Base-by-base conservation (phyloP, 129 eudicot species). In the Helianthus tuberosus region DNA sequence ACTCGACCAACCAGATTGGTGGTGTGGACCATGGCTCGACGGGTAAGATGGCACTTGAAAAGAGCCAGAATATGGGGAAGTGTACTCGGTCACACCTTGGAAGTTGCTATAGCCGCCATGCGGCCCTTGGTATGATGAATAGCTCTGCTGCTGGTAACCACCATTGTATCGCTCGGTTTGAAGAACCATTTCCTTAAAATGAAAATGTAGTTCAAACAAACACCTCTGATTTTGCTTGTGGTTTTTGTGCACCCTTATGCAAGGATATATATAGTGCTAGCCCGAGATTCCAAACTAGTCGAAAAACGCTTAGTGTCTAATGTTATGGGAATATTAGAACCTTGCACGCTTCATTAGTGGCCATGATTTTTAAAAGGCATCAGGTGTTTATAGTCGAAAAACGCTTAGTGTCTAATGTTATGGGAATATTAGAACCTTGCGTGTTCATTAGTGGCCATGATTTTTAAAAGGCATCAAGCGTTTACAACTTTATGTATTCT, bases 141-240 rank as follows among this genome's bases (percentile, higher is more conserved):
- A 75, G 80, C 64, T 76, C 32, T 84, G 76, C 9, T 72, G 75
- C 2, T 44, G 50, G 82, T 86, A 86, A 62, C 84, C 80, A 66
- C 68, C 70, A 36, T 73, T 77, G 81, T 48, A 66, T 9, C 66
- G 71, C 70, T 78, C 76, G 4, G 48, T 17, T 36, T 78, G 60
- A 57, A 87, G 78, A 75, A 84, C 91, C 91, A 87, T 87, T 57
- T 75, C 78, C 35, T 61, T 11, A n/a, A 14, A 13, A 25, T 48
- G 8, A 29, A 64, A 36, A 52, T 36, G 64, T 49, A 32, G 66
- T 73, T 62, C 35, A 44, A 54, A 61, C 15, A 51, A 47, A 15
- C 55, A 57, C 25, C 1, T 69, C 29, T 72, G 50, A 13, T 35
- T 62, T 75, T 64, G 60, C 55, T 35, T 65, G 29, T 63, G 78